Conservation (phyloP, 177 flowering plant genomes). For the Vitis hybrid region DNA sequence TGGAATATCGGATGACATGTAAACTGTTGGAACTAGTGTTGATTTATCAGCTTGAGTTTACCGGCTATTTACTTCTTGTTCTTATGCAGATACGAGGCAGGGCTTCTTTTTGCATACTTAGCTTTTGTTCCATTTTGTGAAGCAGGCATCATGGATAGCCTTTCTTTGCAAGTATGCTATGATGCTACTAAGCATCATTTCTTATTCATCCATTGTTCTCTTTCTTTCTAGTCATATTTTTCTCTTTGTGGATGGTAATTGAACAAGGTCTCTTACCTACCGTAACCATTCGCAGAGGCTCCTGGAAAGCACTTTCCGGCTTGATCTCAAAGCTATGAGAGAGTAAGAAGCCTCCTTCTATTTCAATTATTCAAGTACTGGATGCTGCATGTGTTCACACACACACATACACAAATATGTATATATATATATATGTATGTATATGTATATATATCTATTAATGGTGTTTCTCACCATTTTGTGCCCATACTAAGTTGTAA, state of each 20-base stretch:
- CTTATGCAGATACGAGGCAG: conserved; percentile 81
- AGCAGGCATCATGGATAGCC: conserved; percentile 77
- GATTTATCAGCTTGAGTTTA: not conserved
- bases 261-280: not conserved
- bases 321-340: conserved; percentile 84
- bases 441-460: too few species aligned
- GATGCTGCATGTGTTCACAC: too few species aligned
- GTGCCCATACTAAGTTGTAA: too few species aligned
- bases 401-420: too few species aligned
- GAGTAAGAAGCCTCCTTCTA: conserved; percentile 55
- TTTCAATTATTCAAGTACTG: too few species aligned
- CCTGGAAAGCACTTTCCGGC: conserved; percentile 82
- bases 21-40: conserved; percentile 11
- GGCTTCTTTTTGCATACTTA: conserved; percentile 84
- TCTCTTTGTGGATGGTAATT: not conserved
- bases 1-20: conserved; percentile 98
- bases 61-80: not conserved
- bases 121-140: conserved; percentile 96
- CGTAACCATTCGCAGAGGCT: conserved; percentile 65
- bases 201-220: not conserved
- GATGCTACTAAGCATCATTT: not conserved
- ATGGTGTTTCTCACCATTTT: too few species aligned
- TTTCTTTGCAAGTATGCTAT: conserved; percentile 73
- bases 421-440: too few species aligned
- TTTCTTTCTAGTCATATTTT: not conserved